Evolutionary conservation across 805 yeast genomes (phyloP), one percentile per base, ranked within the genome.

Genomic region (Candida broadrunensis): DNA sequence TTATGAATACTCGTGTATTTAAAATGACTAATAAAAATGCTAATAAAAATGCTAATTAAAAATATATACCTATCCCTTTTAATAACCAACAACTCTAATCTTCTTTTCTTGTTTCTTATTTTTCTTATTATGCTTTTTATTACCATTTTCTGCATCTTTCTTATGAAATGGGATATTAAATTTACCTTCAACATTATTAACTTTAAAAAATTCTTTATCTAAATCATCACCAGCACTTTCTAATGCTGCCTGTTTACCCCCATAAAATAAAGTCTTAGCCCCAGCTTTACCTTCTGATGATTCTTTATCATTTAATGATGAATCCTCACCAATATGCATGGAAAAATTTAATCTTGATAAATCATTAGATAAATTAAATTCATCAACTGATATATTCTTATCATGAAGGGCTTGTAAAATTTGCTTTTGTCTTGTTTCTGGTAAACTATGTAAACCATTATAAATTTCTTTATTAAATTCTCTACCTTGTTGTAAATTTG

Each of bases 201-300:
- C 78, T 41, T 77, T 73, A 72, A 91, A 91, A 56, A 91, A 91
- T 43, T 88, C 96, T 27, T 78, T 72, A 61, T 91, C 97, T 49
- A 91, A 70, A 51, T 88, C 93, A 32, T 80, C 87, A 26, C 91
- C 88, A 5, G 88, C 85, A 56, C 84, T 82, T 49, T 76, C 78
- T 47, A 85, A 70, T 2, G 88, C 87, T 11, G 93, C 91, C 56
- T 85, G 89, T 48, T 78, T 81, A 63, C 93, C 93, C 67, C 93
- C 91, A 52, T 85, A 83, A 42, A 76, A 79, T 14, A 70, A 59
- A 8, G 84, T 69, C 42, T 70, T 73, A 3, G 83, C 75, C 19
- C 63, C 66, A 35, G 65, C 63, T 2, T 44, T 36, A 18, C 35
- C 37, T 6, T 48, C 51, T 1, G 42, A 35, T n/a, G 36, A 38